Percentiles rank a stretch among this genome's conserved stretches.
Evolutionary conservation across 495 filamentous ascomycete species (phyloP).

Genomic region (Bryoglossum gracile): DNA sequence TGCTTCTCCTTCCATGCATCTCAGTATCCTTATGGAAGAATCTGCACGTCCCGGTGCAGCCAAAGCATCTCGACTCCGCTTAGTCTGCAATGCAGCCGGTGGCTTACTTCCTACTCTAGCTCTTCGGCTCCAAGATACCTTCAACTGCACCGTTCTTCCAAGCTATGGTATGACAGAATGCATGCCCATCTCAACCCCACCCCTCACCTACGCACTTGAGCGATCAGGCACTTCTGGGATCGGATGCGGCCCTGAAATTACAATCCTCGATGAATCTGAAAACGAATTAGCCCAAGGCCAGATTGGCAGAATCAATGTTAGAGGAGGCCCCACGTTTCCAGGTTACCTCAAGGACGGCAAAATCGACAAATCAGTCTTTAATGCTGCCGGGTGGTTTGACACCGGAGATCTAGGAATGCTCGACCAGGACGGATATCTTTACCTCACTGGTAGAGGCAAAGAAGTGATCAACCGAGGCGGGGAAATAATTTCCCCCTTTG

Average conservation of each 20-base stretch:
- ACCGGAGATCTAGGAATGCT: conserved; percentile 43
- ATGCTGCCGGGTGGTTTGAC: conserved; percentile 37
- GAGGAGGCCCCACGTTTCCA: conserved; percentile 35
- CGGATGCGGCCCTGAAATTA: conserved; percentile 35
- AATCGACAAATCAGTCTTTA: conserved; percentile 29
- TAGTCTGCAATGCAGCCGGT: conserved; percentile 40
- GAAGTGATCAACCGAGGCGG: conserved; percentile 44
- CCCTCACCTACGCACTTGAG: conserved; percentile 34
- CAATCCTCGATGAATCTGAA: conserved; percentile 28
- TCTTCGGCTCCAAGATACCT: conserved; percentile 30
- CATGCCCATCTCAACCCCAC: conserved; percentile 40
- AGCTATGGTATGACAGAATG: conserved; percentile 46
- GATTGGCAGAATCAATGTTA: conserved; percentile 36
- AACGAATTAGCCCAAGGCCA: conserved; percentile 15
- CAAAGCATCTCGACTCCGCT: conserved; percentile 30
- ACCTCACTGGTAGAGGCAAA: conserved; percentile 49
- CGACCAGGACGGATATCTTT: conserved; percentile 43
- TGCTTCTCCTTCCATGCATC: conserved; percentile 43
- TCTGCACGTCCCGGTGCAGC: conserved; percentile 21
- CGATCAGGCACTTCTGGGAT: conserved; percentile 37
- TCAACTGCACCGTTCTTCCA: conserved; percentile 34
- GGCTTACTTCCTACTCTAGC: conserved; percentile 37
- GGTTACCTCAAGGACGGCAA: conserved; percentile 34
- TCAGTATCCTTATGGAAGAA: conserved; percentile 28
- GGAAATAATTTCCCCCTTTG: conserved; percentile 48